These are phyloP conservation scores for Populus euphratica DNA, from an alignment of 345 rosid species.

Conservation along the genomic window DNA sequence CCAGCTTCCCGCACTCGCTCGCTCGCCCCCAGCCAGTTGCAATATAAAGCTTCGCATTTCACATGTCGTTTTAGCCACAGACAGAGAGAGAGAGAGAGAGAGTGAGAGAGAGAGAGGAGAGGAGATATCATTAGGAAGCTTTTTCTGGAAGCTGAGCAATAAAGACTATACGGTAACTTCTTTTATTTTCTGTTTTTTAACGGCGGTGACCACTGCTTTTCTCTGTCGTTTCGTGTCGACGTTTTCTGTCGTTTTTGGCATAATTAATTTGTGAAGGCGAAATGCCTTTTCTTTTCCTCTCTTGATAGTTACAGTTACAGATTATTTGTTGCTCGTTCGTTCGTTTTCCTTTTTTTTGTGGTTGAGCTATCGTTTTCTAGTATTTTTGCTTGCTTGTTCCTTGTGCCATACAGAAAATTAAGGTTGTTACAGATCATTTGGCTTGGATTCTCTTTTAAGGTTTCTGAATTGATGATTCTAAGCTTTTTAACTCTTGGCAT, in stretches of 20 bases:
- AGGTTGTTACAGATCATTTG: no score
- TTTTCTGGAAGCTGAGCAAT: background rate
- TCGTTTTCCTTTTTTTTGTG: background rate
- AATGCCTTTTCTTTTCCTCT: background rate
- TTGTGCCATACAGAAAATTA: no score
- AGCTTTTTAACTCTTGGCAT: no score
- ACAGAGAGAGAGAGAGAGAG: background rate
- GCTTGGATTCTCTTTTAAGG: no score
- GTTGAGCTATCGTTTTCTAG: no score
- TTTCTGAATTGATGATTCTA: no score
- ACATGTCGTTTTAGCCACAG: background rate
- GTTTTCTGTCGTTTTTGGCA: background rate
- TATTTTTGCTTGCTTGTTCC: no score
- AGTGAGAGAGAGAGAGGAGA: no score
- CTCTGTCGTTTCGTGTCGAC: background rate
- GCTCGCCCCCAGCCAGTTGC: background rate
- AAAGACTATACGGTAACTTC: conserved; percentile 9
- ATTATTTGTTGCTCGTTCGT: background rate
- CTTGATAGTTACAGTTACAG: background rate
- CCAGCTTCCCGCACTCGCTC: conserved; percentile 23
- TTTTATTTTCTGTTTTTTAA: background rate
- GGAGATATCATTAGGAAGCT: background rate
- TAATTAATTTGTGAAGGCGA: background rate
- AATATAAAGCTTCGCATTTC: background rate
- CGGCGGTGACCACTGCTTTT: background rate